Percentiles rank a stretch among this genome's conserved stretches.
phyloP scores from a whole-genome alignment of 805 yeast species.

The Kodamaea restingae region DNA sequence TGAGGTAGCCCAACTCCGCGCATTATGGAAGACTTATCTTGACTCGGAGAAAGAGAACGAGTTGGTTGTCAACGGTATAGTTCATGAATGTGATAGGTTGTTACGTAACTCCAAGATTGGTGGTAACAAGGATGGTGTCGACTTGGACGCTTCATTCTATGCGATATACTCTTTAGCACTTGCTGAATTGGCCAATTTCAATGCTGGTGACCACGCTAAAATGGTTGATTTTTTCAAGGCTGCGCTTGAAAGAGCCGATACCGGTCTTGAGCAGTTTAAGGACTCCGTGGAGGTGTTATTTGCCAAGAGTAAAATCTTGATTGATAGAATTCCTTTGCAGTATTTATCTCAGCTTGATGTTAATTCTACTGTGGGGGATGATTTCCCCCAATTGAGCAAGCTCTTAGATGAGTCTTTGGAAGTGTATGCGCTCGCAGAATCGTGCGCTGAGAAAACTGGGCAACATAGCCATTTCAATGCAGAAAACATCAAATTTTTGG shows the following conservation, averaged over 20 bases:
- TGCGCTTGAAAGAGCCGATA: slow-evolving; percentile 63
- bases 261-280: slow-evolving; percentile 52
- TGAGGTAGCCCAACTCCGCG: slow-evolving; percentile 71
- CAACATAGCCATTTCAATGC: slow-evolving; percentile 32
- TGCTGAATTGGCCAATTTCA: slow-evolving; percentile 58
- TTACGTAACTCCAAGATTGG: slow-evolving; percentile 41
- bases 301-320: slow-evolving; percentile 51
- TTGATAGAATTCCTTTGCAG: slow-evolving; percentile 58
- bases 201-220: slow-evolving; percentile 40
- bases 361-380: slow-evolving; percentile 33
- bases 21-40: slow-evolving; percentile 64
- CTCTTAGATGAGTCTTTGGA: slow-evolving; percentile 45
- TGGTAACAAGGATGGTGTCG: slow-evolving; percentile 10
- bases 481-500: slow-evolving; percentile 49
- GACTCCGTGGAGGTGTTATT: slow-evolving; percentile 46
- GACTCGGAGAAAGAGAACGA: slow-evolving; percentile 57
- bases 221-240: slow-evolving; percentile 61
- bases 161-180: slow-evolving; percentile 71
- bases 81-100: slow-evolving; percentile 88
- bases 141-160: slow-evolving; percentile 53
- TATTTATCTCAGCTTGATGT: slow-evolving; percentile 48
- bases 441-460: slow-evolving; percentile 19
- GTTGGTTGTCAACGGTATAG: slow-evolving; percentile 69
- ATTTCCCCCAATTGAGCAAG: slow-evolving; percentile 30
- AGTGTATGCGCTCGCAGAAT: slow-evolving; percentile 43